Conservation (phyloP, 2,329 filamentous ascomycete species). For the Didymella segeticola region DNA sequence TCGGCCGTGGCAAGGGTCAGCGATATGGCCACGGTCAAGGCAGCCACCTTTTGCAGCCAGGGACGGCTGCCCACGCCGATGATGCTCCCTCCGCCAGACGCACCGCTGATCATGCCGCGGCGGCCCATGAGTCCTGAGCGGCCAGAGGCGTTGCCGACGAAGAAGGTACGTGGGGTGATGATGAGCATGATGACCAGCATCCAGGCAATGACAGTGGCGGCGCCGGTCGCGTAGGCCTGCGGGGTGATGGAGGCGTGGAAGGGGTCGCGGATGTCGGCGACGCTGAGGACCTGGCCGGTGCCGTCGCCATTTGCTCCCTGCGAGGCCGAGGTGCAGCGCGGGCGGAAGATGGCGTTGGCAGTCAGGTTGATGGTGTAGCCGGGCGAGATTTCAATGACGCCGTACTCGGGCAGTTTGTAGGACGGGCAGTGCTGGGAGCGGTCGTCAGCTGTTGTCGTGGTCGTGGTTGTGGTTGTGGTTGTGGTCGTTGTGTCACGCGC, state of each 20-base stretch:
- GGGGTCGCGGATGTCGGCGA: conserved; percentile 77
- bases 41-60: conserved; percentile 81
- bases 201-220: conserved; percentile 89
- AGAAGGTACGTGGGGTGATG: conserved; percentile 92
- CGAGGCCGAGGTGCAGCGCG: conserved; percentile 58
- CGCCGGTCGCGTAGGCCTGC: conserved; percentile 89
- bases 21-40: conserved; percentile 74
- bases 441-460: too few species aligned
- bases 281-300: conserved; percentile 50
- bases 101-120: conserved; percentile 84
- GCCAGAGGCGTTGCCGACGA: conserved; percentile 74
- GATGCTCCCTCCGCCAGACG: conserved; percentile 65
- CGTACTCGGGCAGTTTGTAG: conserved; percentile 66
- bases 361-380: conserved; percentile 66
- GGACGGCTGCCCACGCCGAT: conserved; percentile 90
- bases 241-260: conserved; percentile 95
- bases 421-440: conserved; percentile 63
- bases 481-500: conserved; percentile 21
- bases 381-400: conserved; percentile 61
- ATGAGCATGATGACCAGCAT: conserved; percentile 92
- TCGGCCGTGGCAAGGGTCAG: conserved; percentile 92
- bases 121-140: conserved; percentile 77
- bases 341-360: conserved; percentile 65
- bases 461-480: too few species aligned
- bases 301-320: conserved; percentile 49